Percentiles rank a stretch among this genome's conserved stretches.
These are phyloP conservation scores for Cnidoscolus chayamansa DNA, from an alignment of 441 rosid species.

Conservation along the genomic window DNA sequence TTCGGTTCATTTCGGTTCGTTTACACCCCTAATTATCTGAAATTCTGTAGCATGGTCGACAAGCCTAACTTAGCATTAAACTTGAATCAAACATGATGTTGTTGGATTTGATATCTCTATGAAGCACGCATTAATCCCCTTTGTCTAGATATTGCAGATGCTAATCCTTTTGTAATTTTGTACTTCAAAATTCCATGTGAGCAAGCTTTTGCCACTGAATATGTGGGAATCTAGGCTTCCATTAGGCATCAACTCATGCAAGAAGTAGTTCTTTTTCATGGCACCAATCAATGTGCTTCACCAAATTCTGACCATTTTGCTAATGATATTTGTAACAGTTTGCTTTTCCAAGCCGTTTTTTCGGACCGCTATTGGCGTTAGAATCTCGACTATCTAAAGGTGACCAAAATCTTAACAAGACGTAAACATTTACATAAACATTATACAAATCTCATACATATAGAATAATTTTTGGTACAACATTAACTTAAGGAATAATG, in stretches of 20 bases:
- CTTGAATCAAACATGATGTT: slow-evolving; percentile 33
- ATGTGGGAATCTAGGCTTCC: slow-evolving; percentile 39
- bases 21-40: slow-evolving; percentile 10
- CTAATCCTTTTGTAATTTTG: slow-evolving; percentile 32
- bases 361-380: no score
- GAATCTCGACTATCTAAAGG: no score
- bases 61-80: slow-evolving; percentile 28
- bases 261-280: slow-evolving; percentile 25
- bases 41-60: slow-evolving; percentile 27
- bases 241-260: slow-evolving; percentile 36
- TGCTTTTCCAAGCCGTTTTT: no score
- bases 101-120: slow-evolving; percentile 38
- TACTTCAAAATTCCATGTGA: slow-evolving; percentile 31
- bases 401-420: no score
- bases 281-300: slow-evolving; percentile 42
- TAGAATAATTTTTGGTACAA: no score
- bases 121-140: slow-evolving; percentile 28
- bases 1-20: no score
- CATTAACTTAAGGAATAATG: no score
- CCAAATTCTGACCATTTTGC: slow-evolving; percentile 31
- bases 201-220: slow-evolving; percentile 19
- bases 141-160: slow-evolving; percentile 35
- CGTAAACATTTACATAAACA: no score
- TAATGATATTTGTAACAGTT: slow-evolving; percentile 20
- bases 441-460: no score